Evolutionary conservation across 495 filamentous ascomycete genomes (phyloP).

Genomic region (Tirmania nivea): DNA sequence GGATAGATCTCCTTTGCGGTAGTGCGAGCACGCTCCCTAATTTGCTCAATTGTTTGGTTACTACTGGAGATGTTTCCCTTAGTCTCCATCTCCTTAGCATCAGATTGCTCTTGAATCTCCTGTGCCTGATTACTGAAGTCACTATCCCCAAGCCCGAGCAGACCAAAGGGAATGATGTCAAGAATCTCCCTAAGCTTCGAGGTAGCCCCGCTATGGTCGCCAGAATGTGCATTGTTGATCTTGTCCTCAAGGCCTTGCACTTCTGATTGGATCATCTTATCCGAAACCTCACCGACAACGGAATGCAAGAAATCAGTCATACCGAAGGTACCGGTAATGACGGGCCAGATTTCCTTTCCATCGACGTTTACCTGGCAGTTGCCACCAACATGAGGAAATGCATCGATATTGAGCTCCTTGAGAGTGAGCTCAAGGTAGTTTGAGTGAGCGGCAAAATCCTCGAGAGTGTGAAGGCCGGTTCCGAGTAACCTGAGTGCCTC

Average conservation of each 20-base stretch:
- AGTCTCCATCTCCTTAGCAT: conserved; percentile 47
- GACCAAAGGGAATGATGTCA: conserved; percentile 51
- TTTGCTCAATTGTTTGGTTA: conserved; percentile 23
- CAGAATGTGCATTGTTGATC: conserved; percentile 34
- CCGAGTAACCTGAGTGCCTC: conserved; percentile 70
- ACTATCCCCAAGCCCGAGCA: conserved; percentile 53
- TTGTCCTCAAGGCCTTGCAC: conserved; percentile 60
- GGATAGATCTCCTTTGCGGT: conserved; percentile 60
- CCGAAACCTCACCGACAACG: conserved; percentile 68
- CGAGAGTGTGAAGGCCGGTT: conserved; percentile 74
- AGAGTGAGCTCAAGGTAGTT: conserved; percentile 75
- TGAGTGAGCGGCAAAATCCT: conserved; percentile 80
- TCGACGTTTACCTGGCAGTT: conserved; percentile 39
- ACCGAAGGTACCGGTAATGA: conserved; percentile 79
- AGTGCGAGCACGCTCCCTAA: conserved; percentile 30
- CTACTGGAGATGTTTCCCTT: neutral
- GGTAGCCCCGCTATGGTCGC: conserved; percentile 24
- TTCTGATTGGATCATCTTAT: conserved; percentile 74
- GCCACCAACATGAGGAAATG: conserved; percentile 73
- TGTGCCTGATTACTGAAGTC: conserved; percentile 44
- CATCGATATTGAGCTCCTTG: conserved; percentile 49
- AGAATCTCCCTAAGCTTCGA: conserved; percentile 55
- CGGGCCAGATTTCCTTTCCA: conserved; percentile 49
- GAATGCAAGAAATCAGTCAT: conserved; percentile 73
- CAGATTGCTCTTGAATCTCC: conserved; percentile 47